Evolutionary conservation across 2,329 filamentous ascomycete species (phyloP), one percentile per base, ranked within the genome.

Genomic region (Venturia effusa): DNA sequence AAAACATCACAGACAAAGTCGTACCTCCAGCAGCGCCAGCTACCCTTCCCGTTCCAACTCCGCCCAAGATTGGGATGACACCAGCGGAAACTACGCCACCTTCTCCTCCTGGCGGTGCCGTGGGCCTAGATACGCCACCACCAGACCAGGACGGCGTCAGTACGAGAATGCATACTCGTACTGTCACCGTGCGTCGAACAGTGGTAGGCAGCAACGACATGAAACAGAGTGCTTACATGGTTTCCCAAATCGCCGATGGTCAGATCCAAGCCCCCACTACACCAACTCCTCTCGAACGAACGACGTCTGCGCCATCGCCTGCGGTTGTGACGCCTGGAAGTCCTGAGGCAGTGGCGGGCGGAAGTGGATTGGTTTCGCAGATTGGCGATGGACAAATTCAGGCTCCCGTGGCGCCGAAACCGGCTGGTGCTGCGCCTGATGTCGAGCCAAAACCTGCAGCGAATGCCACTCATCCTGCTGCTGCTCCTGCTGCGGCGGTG

Each of bases 351-450:
- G 30, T 24, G 4, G 61, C 41, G 37, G 39, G 45, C 22, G 61
- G 61, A 45, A 22, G 43, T 30, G 48, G 41, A 30, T 45, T 45
- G 22, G 43, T 45, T 3, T 45, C 43, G 19, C 15, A 55, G 24
- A 66, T 64, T 55, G 54, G 62, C 32, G 64, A 67, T 57, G 66
- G 66, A 27, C 66, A 67, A 61, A 37, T 64, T 30, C 66, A 66
- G 55, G 65, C 64, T 32, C 59, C 59, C n/a, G n/a, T n/a, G n/a
- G 48, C 51, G 13, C 22, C 54, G 27, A 10, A 39, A 39, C 43
- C 37, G 6, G 41, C 59, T 30, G 34, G 1, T 37, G 15, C 22
- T 7, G 30, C 59, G 24, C 34, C 59, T 61, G 59, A 13, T 39
- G 6, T 4, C 8, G 8, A 10, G 22, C 11, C 45, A 4, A 7